Base-by-base conservation (phyloP, 2,329 filamentous ascomycete genomes). In the Plenodomus lindquistii region DNA sequence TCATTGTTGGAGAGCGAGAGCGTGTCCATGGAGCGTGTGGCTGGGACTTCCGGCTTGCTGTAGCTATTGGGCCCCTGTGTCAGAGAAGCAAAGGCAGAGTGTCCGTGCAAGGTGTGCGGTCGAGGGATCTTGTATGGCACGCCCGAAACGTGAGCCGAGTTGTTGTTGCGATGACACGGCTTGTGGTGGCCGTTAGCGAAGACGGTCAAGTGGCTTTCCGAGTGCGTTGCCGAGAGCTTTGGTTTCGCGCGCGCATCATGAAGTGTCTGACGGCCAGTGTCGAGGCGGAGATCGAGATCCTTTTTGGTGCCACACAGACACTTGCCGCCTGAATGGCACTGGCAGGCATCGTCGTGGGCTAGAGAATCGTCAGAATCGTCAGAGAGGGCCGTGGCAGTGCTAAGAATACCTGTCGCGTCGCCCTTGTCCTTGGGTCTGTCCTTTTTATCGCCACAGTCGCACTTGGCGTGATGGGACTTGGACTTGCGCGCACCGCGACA, bases 401-500 rank as follows among this genome's bases (percentile, higher is more conserved):
- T 66, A 45, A 42, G 54, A 65, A 70, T 66, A 69, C 69, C 66
- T 67, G 69, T 71, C 40, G 62, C 62, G 57, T 73, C 70, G 67
- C 64, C 65, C 58, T 71, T 78, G 63, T 77, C 77, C 61, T 78
- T 78, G 49, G 69, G 63, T 65, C 77, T 78, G 78, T 88, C 87
- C 54, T 86, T 85, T 81, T 96, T 97, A 75, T 96, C 90, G 72
- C 91, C 92, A 75, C 94, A 99, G 75, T 97, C 92, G 77, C 94
- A 99, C 75, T 94, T 96, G 69, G 94, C 85, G 75, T 97, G 94
- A 58, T 93, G 90, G 50, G 92, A 87, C 66, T 94, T 90, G 74
- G 91, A 93, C 82, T 97, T 97, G 78, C 94, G 92, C 81, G 96
- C 88, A 61, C 88, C 85, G 73, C 94, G 93, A 78, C 94, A 99